phyloP scores from a whole-genome alignment of 768 basidiomycete genomes.

The Hericium erinaceus region DNA sequence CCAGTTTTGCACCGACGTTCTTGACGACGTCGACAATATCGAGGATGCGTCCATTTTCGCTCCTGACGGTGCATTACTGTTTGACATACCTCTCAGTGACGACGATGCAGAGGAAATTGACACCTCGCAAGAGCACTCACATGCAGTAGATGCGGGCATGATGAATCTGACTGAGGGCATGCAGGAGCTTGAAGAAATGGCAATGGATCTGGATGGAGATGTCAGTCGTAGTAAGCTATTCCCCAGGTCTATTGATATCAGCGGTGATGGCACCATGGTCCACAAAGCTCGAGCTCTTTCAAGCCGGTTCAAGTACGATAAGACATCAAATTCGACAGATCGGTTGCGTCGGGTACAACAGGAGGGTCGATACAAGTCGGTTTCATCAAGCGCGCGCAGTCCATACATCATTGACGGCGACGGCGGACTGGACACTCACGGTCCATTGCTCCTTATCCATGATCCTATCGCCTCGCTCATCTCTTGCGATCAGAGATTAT shows the following conservation, averaged over 20 bases:
- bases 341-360: neutral
- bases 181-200: neutral
- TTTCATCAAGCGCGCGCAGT: neutral
- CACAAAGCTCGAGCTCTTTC: neutral
- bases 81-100: too few relatives aligned
- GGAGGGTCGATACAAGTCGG: neutral
- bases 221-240: neutral
- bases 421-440: neutral
- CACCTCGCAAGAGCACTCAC: too few relatives aligned
- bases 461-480: neutral
- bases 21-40: too few relatives aligned
- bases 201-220: neutral
- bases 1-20: too few relatives aligned
- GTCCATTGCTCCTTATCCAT: neutral
- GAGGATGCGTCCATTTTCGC: conserved; percentile 7
- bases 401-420: neutral
- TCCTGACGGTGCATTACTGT: neutral
- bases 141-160: neutral
- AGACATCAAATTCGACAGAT: neutral
- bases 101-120: too few relatives aligned
- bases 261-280: neutral
- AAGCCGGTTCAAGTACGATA: neutral
- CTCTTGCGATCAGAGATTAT: neutral
- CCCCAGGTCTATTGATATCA: neutral
- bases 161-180: neutral